A percentile compares a stretch with the other conserved stretches of the same genome.
Conservation (phyloP, 345 rosid genomes). For the Moricandia moricandioides region DNA sequence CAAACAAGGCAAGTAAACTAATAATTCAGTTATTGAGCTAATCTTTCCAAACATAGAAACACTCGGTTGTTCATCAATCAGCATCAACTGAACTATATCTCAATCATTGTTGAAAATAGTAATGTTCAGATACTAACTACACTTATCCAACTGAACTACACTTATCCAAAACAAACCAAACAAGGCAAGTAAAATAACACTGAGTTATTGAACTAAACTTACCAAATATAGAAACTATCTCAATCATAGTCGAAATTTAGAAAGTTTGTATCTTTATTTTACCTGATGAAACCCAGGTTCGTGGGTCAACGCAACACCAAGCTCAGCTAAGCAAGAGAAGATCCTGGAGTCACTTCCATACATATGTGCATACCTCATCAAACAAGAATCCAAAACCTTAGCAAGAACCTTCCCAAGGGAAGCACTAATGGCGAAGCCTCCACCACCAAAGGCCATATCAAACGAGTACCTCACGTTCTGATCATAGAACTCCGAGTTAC, state of each 20-base stretch:
- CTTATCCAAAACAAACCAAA: conserved; percentile 7
- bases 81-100: background rate
- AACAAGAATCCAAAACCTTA: conserved; percentile 71
- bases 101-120: background rate
- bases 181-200: background rate
- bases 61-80: background rate
- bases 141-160: conserved; percentile 1
- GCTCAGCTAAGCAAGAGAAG: conserved; percentile 82
- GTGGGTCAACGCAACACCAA: conserved; percentile 77
- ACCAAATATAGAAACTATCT: background rate
- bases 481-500: conserved; percentile 74
- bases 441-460: conserved; percentile 95
- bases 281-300: conserved; percentile 99
- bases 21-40: background rate
- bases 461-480: conserved; percentile 79
- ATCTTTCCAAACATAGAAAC: background rate
- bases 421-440: conserved; percentile 75
- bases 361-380: conserved; percentile 71
- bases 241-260: background rate
- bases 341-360: conserved; percentile 84
- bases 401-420: conserved; percentile 62
- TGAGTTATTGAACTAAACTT: background rate
- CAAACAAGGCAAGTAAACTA: background rate
- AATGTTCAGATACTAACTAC: too few species aligned
- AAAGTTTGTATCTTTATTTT: conserved; percentile 24